These are phyloP conservation scores for Cyphellophora europaea DNA, from an alignment of 2,329 filamentous ascomycete species.

Conservation along the genomic window DNA sequence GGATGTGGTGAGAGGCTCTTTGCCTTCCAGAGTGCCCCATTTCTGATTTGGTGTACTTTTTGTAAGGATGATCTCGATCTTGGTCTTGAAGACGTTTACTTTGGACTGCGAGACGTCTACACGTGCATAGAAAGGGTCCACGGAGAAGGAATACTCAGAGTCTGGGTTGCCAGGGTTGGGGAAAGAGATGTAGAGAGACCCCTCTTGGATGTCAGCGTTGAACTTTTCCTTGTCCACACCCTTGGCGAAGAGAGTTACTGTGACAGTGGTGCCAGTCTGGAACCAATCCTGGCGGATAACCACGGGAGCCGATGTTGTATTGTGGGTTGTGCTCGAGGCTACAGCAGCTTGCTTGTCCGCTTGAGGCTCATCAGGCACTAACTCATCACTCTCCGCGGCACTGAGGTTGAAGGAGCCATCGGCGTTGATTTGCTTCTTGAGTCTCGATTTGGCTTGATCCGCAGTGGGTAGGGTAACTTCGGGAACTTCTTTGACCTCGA, in stretches of 20 bases:
- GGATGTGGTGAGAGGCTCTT: slow-evolving; percentile 18
- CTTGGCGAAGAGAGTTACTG: slow-evolving; percentile 57
- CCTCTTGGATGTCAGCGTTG: slow-evolving; percentile 17
- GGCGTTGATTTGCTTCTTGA: slow-evolving; percentile 22
- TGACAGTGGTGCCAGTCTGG: slow-evolving; percentile 51
- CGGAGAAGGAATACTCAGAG: slow-evolving; percentile 48
- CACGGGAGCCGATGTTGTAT: slow-evolving; percentile 6
- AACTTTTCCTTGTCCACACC: slow-evolving; percentile 32
- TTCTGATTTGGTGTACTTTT: slow-evolving; percentile 59
- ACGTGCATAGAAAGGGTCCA: slow-evolving; percentile 57
- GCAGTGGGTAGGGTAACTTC: slow-evolving; percentile 34
- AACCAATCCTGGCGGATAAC: slow-evolving; percentile 60
- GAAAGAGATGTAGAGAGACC: slow-evolving; percentile 48
- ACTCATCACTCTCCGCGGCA: no score
- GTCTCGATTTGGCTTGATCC: slow-evolving; percentile 26
- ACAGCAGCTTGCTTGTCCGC: no score
- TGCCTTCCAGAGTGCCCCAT: slow-evolving; percentile 54
- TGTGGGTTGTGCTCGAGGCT: slow-evolving; percentile 1
- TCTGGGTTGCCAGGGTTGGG: slow-evolving; percentile 41
- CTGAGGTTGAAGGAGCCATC: slow-evolving; percentile 11
- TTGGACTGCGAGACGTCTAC: slow-evolving; percentile 55
- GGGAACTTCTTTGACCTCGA: slow-evolving; percentile 46
- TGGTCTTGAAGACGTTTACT: slow-evolving; percentile 61
- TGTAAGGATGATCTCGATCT: slow-evolving; percentile 66
- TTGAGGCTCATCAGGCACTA: no score